A percentile compares a stretch with the other conserved stretches of the same genome.
Conservation (phyloP, 257 asterid genomes). For the Solanum pennellii region DNA sequence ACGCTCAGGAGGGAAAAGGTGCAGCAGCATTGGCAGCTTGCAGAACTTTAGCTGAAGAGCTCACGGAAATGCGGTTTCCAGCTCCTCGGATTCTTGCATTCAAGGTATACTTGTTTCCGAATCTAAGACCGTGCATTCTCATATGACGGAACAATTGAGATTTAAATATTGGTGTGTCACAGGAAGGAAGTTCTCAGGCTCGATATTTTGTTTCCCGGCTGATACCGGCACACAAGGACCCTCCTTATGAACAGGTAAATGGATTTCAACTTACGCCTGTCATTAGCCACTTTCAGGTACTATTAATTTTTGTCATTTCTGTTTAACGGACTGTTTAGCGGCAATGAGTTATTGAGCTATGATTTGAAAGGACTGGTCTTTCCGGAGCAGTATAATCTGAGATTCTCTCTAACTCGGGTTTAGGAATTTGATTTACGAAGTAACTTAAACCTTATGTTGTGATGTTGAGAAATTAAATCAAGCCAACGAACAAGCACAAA, state of each 20-base stretch:
- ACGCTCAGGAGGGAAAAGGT: constrained; percentile 77
- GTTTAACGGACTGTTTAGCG: neutral
- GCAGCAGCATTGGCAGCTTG: constrained; percentile 98
- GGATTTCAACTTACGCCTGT: neutral
- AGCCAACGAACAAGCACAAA: neutral
- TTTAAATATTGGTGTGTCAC: constrained; percentile 6
- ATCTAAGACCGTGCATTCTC: neutral
- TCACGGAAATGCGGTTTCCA: constrained; percentile 87
- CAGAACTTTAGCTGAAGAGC: constrained; percentile 97
- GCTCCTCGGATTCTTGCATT: constrained; percentile 98
- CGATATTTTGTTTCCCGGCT: constrained; percentile 85
- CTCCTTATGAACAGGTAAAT: constrained; percentile 88
- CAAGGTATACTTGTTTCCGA: constrained; percentile 39
- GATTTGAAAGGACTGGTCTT: neutral
- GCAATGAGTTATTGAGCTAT: neutral
- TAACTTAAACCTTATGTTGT: neutral
- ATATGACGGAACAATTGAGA: neutral
- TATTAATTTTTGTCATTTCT: neutral
- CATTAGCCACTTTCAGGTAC: neutral
- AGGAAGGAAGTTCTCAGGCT: constrained; percentile 99
- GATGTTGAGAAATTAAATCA: neutral
- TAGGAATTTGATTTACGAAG: neutral
- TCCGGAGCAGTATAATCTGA: neutral
- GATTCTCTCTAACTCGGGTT: neutral
- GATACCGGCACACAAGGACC: constrained; percentile 95